These are phyloP conservation scores for Candida sphagnicola DNA, from an alignment of 805 yeast species.

Conservation along the genomic window DNA sequence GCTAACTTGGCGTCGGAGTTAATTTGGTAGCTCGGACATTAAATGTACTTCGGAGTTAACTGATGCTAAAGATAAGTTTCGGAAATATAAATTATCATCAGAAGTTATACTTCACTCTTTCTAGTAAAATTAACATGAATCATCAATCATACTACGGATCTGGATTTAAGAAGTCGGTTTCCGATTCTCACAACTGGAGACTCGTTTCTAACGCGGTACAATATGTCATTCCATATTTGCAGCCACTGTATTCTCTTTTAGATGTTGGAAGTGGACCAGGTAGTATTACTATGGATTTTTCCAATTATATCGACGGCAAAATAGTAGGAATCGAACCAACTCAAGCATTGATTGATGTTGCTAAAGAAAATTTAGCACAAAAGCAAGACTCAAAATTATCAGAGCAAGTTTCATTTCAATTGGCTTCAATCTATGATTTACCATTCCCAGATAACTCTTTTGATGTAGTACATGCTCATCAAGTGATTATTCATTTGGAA, in stretches of 20 bases:
- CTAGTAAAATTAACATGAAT: neutral
- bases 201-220: constrained; percentile 24
- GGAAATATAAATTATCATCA: neutral
- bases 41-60: too few relatives aligned
- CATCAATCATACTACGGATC: constrained; percentile 20
- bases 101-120: too few relatives aligned
- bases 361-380: constrained; percentile 10
- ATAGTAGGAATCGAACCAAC: constrained; percentile 31
- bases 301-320: constrained; percentile 23
- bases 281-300: constrained; percentile 32
- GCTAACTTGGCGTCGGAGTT: too few relatives aligned
- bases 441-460: constrained; percentile 33
- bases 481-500: constrained; percentile 33
- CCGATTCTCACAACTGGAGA: constrained; percentile 32
- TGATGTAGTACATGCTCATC: constrained; percentile 38
- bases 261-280: constrained; percentile 46
- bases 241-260: constrained; percentile 21
- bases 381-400: constrained; percentile 3
- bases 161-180: constrained; percentile 17
- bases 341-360: constrained; percentile 23
- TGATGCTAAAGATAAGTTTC: too few relatives aligned
- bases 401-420: constrained; percentile 18
- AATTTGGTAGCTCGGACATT: too few relatives aligned
- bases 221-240: constrained; percentile 22
- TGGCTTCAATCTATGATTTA: constrained; percentile 26